Evolutionary conservation across 1,284 basidiomycete genomes (phyloP), one percentile per base, ranked within the genome.

Genomic region (Gomphus sp.): DNA sequence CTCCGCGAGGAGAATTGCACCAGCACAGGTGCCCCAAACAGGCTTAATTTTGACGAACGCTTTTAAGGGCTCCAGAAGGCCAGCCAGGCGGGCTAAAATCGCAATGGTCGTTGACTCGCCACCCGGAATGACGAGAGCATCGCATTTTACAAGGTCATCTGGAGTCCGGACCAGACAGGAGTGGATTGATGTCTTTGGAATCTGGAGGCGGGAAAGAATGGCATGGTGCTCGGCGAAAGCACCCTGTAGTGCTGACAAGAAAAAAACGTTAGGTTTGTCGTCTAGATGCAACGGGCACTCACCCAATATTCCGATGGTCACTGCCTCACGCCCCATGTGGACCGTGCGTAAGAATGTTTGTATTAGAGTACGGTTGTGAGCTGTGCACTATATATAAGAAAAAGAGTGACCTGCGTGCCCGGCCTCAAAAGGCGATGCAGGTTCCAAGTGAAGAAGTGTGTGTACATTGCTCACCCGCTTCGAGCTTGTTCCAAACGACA

Each of bases 1-100:
- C 63, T 85, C 77, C 3, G 91, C 82, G 48, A 98, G 81, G 53
- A 98, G 77, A 64, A 99, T 98, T 64, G 96, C 95, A 18, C 96
- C 96, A 0, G 96, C 96, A 71, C 96, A 99, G 0, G 95, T 98
- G 2, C 96, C 96, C 92, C 93, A 99, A 0, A 95, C 84, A 0
- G 92, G 86, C 66, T 87, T 91, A 0, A 69, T 76, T 67, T 73
- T 76, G 57, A 77, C 74, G 72, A 87, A 98, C 47, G 80, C 78
- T 45, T 82, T 79, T 5, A 99, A 77, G 1, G 91, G 92, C 31
- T 90, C 85, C 11, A 93, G 71, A 48, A 99, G 78, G 0, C 90
- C 90, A 0, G 87, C 82, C 1, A 91, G 79, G 47, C 83, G 81
- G 2, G 91, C 89, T 1, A 98, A 80, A 33, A 98, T 76, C 0